Conservation (phyloP, 2,329 filamentous ascomycete genomes). For the Fusarium sulawesiense region DNA sequence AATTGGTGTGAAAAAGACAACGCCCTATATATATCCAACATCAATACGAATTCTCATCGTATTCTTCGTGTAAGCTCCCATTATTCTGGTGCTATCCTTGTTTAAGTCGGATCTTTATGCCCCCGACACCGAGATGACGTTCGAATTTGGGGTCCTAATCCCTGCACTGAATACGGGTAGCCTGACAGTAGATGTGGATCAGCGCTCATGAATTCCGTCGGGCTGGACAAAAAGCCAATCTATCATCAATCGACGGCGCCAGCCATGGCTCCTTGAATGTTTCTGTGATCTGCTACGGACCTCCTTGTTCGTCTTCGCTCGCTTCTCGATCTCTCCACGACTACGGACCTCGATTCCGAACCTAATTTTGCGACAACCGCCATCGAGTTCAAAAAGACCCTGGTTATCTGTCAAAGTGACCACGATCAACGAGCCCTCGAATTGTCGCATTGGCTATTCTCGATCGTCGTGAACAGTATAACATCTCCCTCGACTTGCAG, state of each 20-base stretch:
- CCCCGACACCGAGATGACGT: slow-evolving; percentile 45
- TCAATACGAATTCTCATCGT: slow-evolving; percentile 18
- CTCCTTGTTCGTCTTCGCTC: slow-evolving; percentile 23
- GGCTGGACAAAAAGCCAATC: slow-evolving; percentile 41
- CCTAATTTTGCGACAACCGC: slow-evolving; percentile 2
- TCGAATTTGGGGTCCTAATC: slow-evolving; percentile 31
- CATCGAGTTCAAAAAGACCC: slow-evolving; percentile 25
- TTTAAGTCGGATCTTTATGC: slow-evolving; percentile 36
- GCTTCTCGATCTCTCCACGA: slow-evolving; percentile 14
- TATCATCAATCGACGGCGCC: slow-evolving; percentile 33
- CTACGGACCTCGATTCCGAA: background rate
- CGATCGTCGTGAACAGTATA: background rate
- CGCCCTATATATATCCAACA: background rate
- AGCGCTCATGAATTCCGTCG: slow-evolving; percentile 35
- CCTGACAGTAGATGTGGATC: slow-evolving; percentile 36
- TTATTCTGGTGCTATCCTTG: background rate
- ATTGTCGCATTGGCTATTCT: slow-evolving; percentile 14
- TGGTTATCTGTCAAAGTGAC: slow-evolving; percentile 9
- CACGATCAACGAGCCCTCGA: slow-evolving; percentile 10
- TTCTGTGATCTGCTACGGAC: slow-evolving; percentile 9
- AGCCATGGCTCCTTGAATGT: slow-evolving; percentile 28
- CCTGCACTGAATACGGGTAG: slow-evolving; percentile 31
- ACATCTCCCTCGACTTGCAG: slow-evolving; percentile 4
- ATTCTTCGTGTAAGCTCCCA: background rate
- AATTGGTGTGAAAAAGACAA: background rate